Conservation (phyloP, 2,329 filamentous ascomycete species). For the Penicillium sp. region DNA sequence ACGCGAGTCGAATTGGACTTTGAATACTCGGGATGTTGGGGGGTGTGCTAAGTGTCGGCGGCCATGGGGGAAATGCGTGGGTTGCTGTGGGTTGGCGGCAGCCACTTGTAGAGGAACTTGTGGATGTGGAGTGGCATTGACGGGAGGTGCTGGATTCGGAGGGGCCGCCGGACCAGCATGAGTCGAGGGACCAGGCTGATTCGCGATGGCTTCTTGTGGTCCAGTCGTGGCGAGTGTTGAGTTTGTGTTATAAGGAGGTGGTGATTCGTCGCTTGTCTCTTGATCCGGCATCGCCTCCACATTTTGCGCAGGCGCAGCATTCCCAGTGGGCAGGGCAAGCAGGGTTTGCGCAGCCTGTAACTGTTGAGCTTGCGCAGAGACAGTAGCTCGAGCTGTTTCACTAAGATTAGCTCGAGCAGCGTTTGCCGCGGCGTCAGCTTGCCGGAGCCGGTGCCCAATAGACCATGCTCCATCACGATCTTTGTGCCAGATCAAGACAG, state of each 20-base stretch:
- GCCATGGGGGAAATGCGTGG: slow-evolving; percentile 22
- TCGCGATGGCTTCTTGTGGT: slow-evolving; percentile 7
- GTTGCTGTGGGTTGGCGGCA: slow-evolving; percentile 14
- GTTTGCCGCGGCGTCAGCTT: slow-evolving; percentile 56
- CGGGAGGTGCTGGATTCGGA: neutral
- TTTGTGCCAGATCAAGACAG: slow-evolving; percentile 91
- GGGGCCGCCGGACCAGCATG: neutral
- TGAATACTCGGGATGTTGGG: slow-evolving; percentile 72
- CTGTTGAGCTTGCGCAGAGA: slow-evolving; percentile 27
- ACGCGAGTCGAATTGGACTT: slow-evolving; percentile 91
- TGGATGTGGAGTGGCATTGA: neutral
- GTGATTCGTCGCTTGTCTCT: slow-evolving; percentile 1
- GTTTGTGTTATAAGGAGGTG: slow-evolving; percentile 2
- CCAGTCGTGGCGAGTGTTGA: neutral
- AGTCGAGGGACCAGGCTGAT: neutral
- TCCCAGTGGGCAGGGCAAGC: slow-evolving; percentile 11
- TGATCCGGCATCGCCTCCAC: neutral
- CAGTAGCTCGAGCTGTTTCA: slow-evolving; percentile 19
- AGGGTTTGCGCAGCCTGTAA: slow-evolving; percentile 23
- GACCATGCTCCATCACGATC: slow-evolving; percentile 85
- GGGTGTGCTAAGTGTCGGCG: slow-evolving; percentile 32
- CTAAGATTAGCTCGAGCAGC: slow-evolving; percentile 32
- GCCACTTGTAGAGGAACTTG: slow-evolving; percentile 1
- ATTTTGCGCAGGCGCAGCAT: slow-evolving; percentile 6
- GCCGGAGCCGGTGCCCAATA: slow-evolving; percentile 72